Conservation (phyloP, 345 rosid species). For the Chamaenerion angustifolium region DNA sequence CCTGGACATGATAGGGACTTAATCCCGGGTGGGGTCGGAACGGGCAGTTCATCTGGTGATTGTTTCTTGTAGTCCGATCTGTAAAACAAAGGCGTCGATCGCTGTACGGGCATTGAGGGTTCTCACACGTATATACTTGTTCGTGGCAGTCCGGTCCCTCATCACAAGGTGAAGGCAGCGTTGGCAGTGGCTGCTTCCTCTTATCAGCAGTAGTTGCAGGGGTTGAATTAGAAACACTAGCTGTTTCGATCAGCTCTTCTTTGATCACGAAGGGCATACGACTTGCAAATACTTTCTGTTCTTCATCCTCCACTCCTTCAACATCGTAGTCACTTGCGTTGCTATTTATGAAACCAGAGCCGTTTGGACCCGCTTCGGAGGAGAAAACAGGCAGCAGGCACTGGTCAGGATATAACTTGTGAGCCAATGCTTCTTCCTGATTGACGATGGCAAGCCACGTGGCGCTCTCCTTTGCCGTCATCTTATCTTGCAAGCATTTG, state of each 20-base stretch:
- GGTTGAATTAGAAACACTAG: too few species aligned
- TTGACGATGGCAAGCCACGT: slow-evolving; percentile 64
- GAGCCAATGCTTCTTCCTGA: slow-evolving; percentile 55
- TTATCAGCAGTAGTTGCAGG: slow-evolving; percentile 27
- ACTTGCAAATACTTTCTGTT: slow-evolving; percentile 22
- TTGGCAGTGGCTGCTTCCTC: slow-evolving; percentile 26
- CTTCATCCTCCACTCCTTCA: slow-evolving; percentile 36
- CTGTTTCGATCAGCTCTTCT: slow-evolving; percentile 29
- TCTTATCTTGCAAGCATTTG: slow-evolving; percentile 77
- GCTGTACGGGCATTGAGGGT: slow-evolving; percentile 39
- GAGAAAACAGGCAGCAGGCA: slow-evolving; percentile 30
- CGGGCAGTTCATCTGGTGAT: slow-evolving; percentile 53
- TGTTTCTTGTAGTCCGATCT: slow-evolving; percentile 50
- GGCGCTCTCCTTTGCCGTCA: slow-evolving; percentile 85
- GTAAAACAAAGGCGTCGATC: slow-evolving; percentile 36
- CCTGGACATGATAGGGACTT: too few species aligned
- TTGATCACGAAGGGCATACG: slow-evolving; percentile 39
- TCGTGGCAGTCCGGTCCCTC: slow-evolving; percentile 20
- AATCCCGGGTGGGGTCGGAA: slow-evolving; percentile 6
- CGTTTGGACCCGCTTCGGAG: slow-evolving; percentile 40
- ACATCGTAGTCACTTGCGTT: slow-evolving; percentile 66
- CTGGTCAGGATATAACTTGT: slow-evolving; percentile 49
- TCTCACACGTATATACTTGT: slow-evolving; percentile 36
- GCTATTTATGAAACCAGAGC: slow-evolving; percentile 22
- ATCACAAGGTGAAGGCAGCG: slow-evolving; percentile 13